These are phyloP conservation scores for Alternaria postmessia DNA, from an alignment of 2,329 filamentous ascomycete species.

Conservation along the genomic window DNA sequence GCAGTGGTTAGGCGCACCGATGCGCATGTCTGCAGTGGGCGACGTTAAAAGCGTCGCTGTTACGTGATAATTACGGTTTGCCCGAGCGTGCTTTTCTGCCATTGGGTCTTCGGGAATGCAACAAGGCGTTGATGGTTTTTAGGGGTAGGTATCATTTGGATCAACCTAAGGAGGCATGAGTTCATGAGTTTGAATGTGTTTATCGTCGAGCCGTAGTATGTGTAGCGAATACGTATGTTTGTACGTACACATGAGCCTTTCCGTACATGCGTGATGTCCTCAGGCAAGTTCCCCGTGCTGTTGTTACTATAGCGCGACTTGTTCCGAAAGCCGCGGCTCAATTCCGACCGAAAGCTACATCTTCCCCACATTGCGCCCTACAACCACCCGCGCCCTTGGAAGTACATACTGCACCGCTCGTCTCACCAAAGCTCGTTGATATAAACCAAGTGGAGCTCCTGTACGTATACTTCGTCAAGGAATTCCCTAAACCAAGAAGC, in stretches of 20 bases:
- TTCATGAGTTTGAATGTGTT: conserved; percentile 30
- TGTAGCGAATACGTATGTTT: conserved; percentile 9
- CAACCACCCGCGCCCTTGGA: conserved; percentile 6
- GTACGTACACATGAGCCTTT: not conserved
- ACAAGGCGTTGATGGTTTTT: conserved; percentile 22
- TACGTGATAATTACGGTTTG: not conserved
- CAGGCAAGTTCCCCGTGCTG: not conserved
- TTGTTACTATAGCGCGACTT: not conserved
- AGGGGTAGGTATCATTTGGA: conserved; percentile 16
- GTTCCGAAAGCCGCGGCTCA: conserved; percentile 17
- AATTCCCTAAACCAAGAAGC: not conserved
- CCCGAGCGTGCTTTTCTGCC: not conserved
- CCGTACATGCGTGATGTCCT: not conserved
- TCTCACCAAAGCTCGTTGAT: not conserved
- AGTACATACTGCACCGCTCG: not conserved
- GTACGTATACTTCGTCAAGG: not conserved
- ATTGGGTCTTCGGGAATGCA: conserved; percentile 11
- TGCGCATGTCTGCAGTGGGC: not conserved
- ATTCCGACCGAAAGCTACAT: conserved; percentile 17
- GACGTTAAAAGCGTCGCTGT: conserved; percentile 10
- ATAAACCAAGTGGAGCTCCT: not conserved
- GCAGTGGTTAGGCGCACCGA: conserved; percentile 74
- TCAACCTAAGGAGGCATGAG: conserved; percentile 30
- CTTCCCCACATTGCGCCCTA: conserved; percentile 15
- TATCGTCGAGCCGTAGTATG: conserved; percentile 19